These are phyloP conservation scores for Groenewaldozyma auringiensis DNA, from an alignment of 1,139 yeast genomes.

Conservation along the genomic window DNA sequence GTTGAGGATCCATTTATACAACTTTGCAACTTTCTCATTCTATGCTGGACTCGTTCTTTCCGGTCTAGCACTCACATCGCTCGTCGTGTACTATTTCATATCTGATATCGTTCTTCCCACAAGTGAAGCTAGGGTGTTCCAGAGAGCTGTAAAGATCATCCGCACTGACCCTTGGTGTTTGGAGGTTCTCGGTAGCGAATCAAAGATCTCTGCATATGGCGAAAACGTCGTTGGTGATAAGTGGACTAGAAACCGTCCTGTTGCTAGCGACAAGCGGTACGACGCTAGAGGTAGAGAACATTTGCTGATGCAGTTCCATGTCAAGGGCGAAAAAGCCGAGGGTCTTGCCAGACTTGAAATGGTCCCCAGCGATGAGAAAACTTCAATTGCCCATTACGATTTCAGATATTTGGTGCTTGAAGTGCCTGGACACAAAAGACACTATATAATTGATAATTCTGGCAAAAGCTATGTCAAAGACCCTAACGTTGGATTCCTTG, in stretches of 20 bases:
- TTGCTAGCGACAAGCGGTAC: slow-evolving; percentile 41
- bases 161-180: slow-evolving; percentile 61
- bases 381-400: slow-evolving; percentile 55
- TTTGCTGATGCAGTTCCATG: slow-evolving; percentile 77
- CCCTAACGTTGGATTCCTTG: slow-evolving; percentile 52
- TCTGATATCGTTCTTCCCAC: slow-evolving; percentile 79
- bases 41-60: slow-evolving; percentile 47
- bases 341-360: slow-evolving; percentile 79
- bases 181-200: slow-evolving; percentile 43
- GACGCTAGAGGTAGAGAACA: slow-evolving; percentile 76
- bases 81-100: slow-evolving; percentile 69
- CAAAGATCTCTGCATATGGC: slow-evolving; percentile 76
- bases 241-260: slow-evolving; percentile 87
- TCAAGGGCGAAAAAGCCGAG: slow-evolving; percentile 52
- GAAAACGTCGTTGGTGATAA: slow-evolving; percentile 54
- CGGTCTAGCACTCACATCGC: slow-evolving; percentile 49
- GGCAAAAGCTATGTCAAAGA: slow-evolving; percentile 30
- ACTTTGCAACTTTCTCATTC: slow-evolving; percentile 39
- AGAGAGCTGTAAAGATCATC: slow-evolving; percentile 70
- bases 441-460: slow-evolving; percentile 58
- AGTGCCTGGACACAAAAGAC: slow-evolving; percentile 60
- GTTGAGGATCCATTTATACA: slow-evolving; percentile 11
- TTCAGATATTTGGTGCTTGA: slow-evolving; percentile 71
- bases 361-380: slow-evolving; percentile 30
- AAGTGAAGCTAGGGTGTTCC: slow-evolving; percentile 85